These are phyloP conservation scores for Pisolithus sp. DNA, from an alignment of 768 basidiomycete species.

Conservation along the genomic window DNA sequence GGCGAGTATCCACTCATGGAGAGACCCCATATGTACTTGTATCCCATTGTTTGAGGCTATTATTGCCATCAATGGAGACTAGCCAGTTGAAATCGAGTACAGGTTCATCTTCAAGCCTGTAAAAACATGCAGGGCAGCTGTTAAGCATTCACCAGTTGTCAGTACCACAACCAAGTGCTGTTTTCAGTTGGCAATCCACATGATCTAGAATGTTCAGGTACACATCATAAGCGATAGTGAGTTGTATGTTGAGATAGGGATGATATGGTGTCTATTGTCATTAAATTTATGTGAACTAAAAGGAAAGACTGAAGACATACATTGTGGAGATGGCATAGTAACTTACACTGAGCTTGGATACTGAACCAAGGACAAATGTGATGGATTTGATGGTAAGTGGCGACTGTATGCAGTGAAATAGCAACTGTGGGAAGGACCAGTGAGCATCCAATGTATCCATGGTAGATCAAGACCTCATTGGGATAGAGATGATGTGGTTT, in stretches of 20 bases:
- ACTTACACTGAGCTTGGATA: slow-evolving; percentile 5
- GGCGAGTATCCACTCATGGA: background rate
- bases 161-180: too few relatives aligned
- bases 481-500: background rate
- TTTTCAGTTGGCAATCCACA: slow-evolving; percentile 1
- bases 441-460: slow-evolving; percentile 9
- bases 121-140: slow-evolving; percentile 4
- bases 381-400: slow-evolving; percentile 4
- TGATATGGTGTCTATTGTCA: background rate
- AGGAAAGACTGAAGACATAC: background rate
- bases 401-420: slow-evolving; percentile 11
- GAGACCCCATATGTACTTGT: background rate
- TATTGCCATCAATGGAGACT: background rate
- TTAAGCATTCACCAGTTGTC: background rate
- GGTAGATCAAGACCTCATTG: slow-evolving; percentile 6
- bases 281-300: background rate
- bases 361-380: slow-evolving; percentile 1
- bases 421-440: slow-evolving; percentile 4
- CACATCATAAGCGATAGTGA: background rate
- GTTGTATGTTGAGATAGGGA: background rate
- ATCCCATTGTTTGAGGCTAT: slow-evolving; percentile 2
- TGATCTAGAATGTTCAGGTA: slow-evolving; percentile 7
- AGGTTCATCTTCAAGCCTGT: background rate
- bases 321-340: slow-evolving; percentile 3
- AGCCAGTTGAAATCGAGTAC: background rate